Evolutionary conservation across 2,329 filamentous ascomycete species (phyloP).

Genomic region (Nothopassalora personata): DNA sequence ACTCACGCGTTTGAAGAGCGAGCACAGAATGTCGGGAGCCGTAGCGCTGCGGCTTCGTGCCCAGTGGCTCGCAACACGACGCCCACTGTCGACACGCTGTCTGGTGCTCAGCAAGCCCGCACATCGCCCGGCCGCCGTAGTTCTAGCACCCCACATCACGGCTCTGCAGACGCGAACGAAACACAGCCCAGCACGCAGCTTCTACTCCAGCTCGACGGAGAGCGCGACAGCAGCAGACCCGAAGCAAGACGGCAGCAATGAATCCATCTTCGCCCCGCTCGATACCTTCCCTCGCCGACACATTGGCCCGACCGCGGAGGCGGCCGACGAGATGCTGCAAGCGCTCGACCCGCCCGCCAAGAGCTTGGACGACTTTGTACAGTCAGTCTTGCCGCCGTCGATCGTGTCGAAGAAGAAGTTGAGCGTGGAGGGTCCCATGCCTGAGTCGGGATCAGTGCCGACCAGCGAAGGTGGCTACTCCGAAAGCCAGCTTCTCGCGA

Average conservation of each 20-base stretch:
- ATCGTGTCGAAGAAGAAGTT: conserved; percentile 66
- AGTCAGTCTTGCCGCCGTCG: conserved; percentile 74
- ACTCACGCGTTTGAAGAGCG: background rate
- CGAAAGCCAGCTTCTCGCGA: conserved; percentile 55
- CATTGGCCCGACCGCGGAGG: conserved; percentile 72
- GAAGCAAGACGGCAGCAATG: conserved; percentile 21
- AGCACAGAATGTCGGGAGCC: conserved; percentile 16
- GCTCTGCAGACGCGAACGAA: conserved; percentile 6
- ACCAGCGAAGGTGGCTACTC: conserved; percentile 43
- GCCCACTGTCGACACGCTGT: conserved; percentile 28
- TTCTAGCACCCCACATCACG: conserved; percentile 6
- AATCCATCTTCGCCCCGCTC: conserved; percentile 41
- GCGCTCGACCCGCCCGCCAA: conserved; percentile 67
- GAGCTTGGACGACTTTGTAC: conserved; percentile 75
- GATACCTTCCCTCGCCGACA: conserved; percentile 75
- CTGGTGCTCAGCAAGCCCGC: conserved; percentile 18
- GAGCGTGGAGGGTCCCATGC: conserved; percentile 48
- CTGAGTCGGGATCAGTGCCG: conserved; percentile 36
- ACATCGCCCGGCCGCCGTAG: conserved; percentile 1
- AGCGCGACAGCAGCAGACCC: conserved; percentile 22
- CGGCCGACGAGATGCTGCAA: conserved; percentile 72
- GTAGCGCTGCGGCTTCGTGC: conserved; percentile 29
- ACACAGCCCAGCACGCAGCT: conserved; percentile 15
- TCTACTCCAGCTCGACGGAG: conserved; percentile 30
- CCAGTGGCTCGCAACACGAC: conserved; percentile 31